Base-by-base conservation (phyloP, 1,139 yeast genomes). In the Suhomyces coccinellae region DNA sequence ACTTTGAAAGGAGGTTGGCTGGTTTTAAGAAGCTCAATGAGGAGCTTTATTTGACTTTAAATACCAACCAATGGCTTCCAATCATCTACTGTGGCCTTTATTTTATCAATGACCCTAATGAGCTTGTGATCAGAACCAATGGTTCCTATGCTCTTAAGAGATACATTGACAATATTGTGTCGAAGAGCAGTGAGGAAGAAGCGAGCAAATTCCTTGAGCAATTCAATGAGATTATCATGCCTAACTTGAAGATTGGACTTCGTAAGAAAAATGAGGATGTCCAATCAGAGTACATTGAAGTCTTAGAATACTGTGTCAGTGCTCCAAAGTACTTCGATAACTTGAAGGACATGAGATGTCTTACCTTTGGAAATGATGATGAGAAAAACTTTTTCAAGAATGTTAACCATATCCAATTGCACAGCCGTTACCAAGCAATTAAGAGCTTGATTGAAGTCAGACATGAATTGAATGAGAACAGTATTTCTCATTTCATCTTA, bases 361-460 rank as follows among this genome's bases (percentile, higher is more conserved):
- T 93, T 40, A 67, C 85, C 1, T 77, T 73, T 54, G 76, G 76
- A 40, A 84, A 83, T 35, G 95, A 89, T 56, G 95, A 85, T 38
- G 97, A 89, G 56, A 86, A 90, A 1, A 84, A 88, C 61, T 90
- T 93, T 59, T 93, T 93, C 69, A 69, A 73, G 47, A 90, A 90
- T 57, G 75, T 95, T 36, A 78, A 78, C 50, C 97, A 93, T 61
- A 83, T 93, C 41, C 99, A 95, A 66, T 61, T 85, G 17, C 91
- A 86, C 58, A 81, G 96, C 66, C 85, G 97, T 56, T 90, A 86
- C 61, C 77, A 89, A 56, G 96, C 97, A 0, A 74, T 93, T 22
- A 77, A 81, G 54, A 77, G 87, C 48, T 67, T 89, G 29, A 58
- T 62, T 6, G 71, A 63, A 9, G 46, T 52, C 33, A 58, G 69